These are phyloP conservation scores for Boletus eberwhitei DNA, from an alignment of 768 basidiomycete genomes.

Conservation along the genomic window DNA sequence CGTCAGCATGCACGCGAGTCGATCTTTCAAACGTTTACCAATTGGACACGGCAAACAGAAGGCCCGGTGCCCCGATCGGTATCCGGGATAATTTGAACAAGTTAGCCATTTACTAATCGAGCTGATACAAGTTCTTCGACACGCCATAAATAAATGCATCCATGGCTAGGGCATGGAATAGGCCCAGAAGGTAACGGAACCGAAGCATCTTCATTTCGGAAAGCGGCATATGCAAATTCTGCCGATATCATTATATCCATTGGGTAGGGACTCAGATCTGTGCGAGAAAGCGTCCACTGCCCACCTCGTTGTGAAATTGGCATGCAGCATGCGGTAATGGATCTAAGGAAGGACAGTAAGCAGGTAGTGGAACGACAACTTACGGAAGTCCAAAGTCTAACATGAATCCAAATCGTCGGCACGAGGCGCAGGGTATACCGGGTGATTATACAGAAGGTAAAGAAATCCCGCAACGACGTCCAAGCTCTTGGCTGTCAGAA, in stretches of 20 bases:
- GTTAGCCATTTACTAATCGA: not conserved
- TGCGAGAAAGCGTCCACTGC: not conserved
- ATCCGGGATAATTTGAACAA: not conserved
- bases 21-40: not conserved
- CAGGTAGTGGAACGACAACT: not conserved
- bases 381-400: not conserved
- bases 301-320: not conserved
- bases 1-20: not conserved
- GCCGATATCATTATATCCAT: not conserved
- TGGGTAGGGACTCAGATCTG: slow-evolving; percentile 1
- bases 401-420: not conserved
- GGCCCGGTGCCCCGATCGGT: not conserved
- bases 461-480: not conserved
- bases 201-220: slow-evolving; percentile 18
- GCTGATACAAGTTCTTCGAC: not conserved
- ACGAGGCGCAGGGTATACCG: not conserved
- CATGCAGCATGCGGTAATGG: not conserved
- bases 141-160: not conserved
- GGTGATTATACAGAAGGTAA: not conserved
- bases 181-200: not conserved
- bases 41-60: not conserved
- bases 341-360: not conserved
- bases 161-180: not conserved
- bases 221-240: not conserved
- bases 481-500: not conserved